Conservation (phyloP, 2,329 filamentous ascomycete genomes). For the Alternaria solani region DNA sequence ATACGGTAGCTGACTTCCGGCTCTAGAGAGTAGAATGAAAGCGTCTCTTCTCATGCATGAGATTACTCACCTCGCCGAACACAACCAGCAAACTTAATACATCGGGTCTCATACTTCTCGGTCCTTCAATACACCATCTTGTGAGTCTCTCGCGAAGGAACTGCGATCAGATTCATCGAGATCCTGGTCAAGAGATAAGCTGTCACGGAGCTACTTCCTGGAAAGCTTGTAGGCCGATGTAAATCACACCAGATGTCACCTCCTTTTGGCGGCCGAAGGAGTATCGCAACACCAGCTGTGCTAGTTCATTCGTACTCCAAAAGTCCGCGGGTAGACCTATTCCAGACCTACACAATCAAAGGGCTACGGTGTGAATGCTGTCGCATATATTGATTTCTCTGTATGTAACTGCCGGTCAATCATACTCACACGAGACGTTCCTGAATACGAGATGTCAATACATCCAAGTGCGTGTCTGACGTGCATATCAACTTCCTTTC, state of each 20-base stretch:
- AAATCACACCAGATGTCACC: constrained; percentile 1
- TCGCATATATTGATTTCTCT: neutral
- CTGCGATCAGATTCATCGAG: neutral
- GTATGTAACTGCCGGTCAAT: neutral
- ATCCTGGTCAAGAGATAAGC: constrained; percentile 18
- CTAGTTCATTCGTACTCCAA: neutral
- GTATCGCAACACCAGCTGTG: neutral
- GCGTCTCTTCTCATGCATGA: neutral
- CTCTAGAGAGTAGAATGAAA: too few relatives aligned
- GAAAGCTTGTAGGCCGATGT: constrained; percentile 7
- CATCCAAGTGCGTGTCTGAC: neutral
- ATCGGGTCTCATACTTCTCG: constrained; percentile 11
- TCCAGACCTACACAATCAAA: rapidly evolving
- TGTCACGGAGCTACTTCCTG: constrained; percentile 12
- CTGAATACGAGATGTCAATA: constrained; percentile 3
- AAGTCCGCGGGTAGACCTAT: neutral
- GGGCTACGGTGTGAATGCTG: neutral
- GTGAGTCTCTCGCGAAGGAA: constrained; percentile 13
- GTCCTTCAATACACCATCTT: constrained; percentile 13
- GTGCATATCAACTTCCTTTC: neutral
- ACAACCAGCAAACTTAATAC: neutral
- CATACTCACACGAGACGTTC: neutral
- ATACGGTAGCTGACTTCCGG: neutral
- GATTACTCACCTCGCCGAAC: neutral
- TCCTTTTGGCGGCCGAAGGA: constrained; percentile 2